Base-by-base conservation (phyloP, 2,329 filamentous ascomycete species). In the Atkinsonella hypoxylon region DNA sequence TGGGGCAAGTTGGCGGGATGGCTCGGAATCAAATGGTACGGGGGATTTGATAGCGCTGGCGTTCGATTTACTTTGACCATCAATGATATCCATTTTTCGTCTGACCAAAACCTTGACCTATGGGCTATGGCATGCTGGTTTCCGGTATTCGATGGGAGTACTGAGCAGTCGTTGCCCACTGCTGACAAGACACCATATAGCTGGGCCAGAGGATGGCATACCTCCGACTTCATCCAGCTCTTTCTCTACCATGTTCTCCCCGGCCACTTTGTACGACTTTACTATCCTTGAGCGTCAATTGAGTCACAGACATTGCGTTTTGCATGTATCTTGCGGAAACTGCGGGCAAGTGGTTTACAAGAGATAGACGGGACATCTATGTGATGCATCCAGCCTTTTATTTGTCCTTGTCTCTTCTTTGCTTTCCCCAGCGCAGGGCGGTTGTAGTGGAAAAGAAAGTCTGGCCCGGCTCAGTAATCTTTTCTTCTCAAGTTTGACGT, bases 41-140 rank as follows among this genome's bases (percentile, higher is more conserved):
- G 18, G 31, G 40, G 3, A 31, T 22, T 8, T 49, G 39, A 40
- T 43, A 49, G 47, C 47, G 31, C 47, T 38, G 47, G 47, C 47
- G 40, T 49, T 44, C 43, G 17, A 8, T n/a, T 12, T 49, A 26
- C 10, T 18, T 49, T 44, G 44, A 32, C 39, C 38, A 32, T 43
- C 17, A 26, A 38, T 13, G 34, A 31, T 40, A 43, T 43, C 20
- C 44, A 26, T 39, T 40, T 43, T 43, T 45, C 48, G 42, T 50
- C 42, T 31, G 42, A 40, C 12, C 32, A 39, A 40, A 34, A 40
- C 26, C 20, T 48, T 18, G 36, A 26, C 36, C 13, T 26, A 26
- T 48, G 36, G 26, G 22, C 30, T 17, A 20, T 20, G 11, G 20
- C 39, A 36, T 36, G 22, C 44, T 36, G 34, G 34, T 10, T 13